Evolutionary conservation across 1,284 basidiomycete species (phyloP).

Genomic region (Rhodotorula sp.): DNA sequence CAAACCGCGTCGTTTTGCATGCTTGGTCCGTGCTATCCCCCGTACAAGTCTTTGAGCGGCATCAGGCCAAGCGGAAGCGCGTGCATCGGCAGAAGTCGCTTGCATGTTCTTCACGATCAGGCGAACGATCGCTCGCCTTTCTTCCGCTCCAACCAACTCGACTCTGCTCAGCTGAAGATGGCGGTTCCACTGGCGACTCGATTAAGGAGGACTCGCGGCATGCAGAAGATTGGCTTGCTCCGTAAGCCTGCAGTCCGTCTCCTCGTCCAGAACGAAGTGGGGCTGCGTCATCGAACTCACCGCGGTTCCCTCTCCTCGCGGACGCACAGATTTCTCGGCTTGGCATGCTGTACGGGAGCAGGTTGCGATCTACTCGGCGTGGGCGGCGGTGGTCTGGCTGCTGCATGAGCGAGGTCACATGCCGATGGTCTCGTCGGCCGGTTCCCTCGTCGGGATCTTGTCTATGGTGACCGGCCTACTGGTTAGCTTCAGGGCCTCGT

Average conservation of each 20-base stretch:
- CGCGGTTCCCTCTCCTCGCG: not conserved
- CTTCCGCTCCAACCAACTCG: not conserved
- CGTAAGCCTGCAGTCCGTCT: conserved; percentile 3
- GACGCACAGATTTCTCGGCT: conserved; percentile 49
- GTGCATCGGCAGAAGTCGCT: too few relatives aligned
- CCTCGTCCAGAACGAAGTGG: not conserved
- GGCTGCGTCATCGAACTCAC: not conserved
- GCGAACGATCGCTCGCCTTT: too few relatives aligned
- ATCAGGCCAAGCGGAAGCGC: too few relatives aligned
- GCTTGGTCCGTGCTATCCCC: not conserved
- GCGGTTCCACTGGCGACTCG: not conserved
- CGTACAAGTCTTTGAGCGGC: too few relatives aligned
- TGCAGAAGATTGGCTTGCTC: conserved; percentile 21
- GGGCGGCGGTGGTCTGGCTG: conserved; percentile 25
- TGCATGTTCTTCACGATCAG: too few relatives aligned
- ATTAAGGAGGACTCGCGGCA: conserved; percentile 7
- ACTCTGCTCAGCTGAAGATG: not conserved
- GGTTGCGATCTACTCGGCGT: conserved; percentile 6
- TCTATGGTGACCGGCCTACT: conserved; percentile 23
- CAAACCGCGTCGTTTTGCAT: not conserved
- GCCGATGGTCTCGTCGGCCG: conserved; percentile 11
- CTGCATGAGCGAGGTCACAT: not conserved
- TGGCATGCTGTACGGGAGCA: conserved; percentile 11
- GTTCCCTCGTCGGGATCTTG: conserved; percentile 13
- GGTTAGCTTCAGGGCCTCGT: conserved; percentile 23